Conservation (phyloP, 768 basidiomycete genomes). For the Mycena epipterygia region DNA sequence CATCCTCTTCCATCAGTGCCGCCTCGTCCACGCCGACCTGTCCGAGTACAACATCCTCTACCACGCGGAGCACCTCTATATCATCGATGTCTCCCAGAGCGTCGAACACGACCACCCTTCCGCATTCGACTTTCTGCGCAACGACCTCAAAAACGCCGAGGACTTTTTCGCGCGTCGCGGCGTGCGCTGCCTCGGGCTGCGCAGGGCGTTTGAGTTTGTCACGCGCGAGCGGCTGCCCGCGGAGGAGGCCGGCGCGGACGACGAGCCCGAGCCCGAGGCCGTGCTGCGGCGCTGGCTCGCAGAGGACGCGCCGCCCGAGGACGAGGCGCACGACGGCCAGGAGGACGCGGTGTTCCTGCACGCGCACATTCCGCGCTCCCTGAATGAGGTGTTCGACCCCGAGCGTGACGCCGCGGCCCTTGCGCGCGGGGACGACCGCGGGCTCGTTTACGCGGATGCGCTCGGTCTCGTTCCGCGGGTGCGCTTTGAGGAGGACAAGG, state of each 20-base stretch:
- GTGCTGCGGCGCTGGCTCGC: slow-evolving; percentile 37
- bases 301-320: slow-evolving; percentile 27
- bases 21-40: slow-evolving; percentile 96
- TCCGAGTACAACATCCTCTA: slow-evolving; percentile 98
- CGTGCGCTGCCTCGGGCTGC: slow-evolving; percentile 81
- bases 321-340: slow-evolving; percentile 55
- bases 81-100: slow-evolving; percentile 99
- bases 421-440: slow-evolving; percentile 74
- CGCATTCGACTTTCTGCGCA: slow-evolving; percentile 95
- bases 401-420: slow-evolving; percentile 82
- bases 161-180: slow-evolving; percentile 90
- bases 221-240: slow-evolving; percentile 67
- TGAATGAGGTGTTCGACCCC: slow-evolving; percentile 95
- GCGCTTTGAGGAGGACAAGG: slow-evolving; percentile 34
- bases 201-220: slow-evolving; percentile 91
- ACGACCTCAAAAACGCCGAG: slow-evolving; percentile 92
- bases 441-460: slow-evolving; percentile 89
- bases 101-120: slow-evolving; percentile 98
- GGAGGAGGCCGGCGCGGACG: slow-evolving; percentile 28
- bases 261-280: slow-evolving; percentile 24
- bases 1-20: slow-evolving; percentile 90
- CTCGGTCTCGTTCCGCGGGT: slow-evolving; percentile 76
- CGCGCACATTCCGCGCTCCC: slow-evolving; percentile 92
- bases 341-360: slow-evolving; percentile 92
- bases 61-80: slow-evolving; percentile 83